Percentiles rank a stretch among this genome's conserved stretches.
These are phyloP conservation scores for Wickerhamiella alocasiicola DNA, from an alignment of 805 yeast genomes.

Conservation along the genomic window DNA sequence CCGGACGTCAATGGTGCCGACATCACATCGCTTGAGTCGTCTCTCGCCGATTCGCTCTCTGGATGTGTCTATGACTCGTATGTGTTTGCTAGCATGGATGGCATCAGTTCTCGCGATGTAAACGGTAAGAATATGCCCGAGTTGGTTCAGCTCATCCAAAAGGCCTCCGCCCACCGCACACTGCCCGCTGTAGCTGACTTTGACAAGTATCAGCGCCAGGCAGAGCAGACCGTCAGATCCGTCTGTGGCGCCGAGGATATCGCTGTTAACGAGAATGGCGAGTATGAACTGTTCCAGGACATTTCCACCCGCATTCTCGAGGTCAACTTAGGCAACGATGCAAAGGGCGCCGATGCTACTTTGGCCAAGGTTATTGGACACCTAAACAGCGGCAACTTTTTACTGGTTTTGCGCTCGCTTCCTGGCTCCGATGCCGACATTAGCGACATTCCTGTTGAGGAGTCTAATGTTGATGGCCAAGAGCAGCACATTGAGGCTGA, in stretches of 20 bases:
- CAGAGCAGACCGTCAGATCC: slow-evolving; percentile 20
- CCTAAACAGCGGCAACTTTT: slow-evolving; percentile 26
- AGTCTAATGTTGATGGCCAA: slow-evolving; percentile 9
- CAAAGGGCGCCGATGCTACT: slow-evolving; percentile 19
- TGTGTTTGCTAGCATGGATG: slow-evolving; percentile 43
- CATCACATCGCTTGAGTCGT: slow-evolving; percentile 15
- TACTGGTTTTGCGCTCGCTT: slow-evolving; percentile 27
- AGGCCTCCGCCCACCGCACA: slow-evolving; percentile 15
- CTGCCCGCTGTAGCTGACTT: slow-evolving; percentile 12
- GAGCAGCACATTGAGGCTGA: slow-evolving; percentile 11
- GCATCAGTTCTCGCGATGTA: slow-evolving; percentile 35
- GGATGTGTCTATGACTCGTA: slow-evolving; percentile 45
- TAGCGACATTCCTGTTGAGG: slow-evolving; percentile 6
- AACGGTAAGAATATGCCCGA: slow-evolving; percentile 23
- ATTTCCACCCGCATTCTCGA: slow-evolving; percentile 48
- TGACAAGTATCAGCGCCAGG: slow-evolving; percentile 9
- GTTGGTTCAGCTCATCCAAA: slow-evolving; percentile 18
- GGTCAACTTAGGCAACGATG: slow-evolving; percentile 33
- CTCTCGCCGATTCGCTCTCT: slow-evolving; percentile 14
- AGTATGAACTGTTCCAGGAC: slow-evolving; percentile 47
- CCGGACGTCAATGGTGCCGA: slow-evolving; percentile 11
- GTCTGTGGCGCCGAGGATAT: slow-evolving; percentile 43
- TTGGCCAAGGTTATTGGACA: slow-evolving; percentile 23
- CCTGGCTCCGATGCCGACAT: background rate
- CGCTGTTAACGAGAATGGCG: slow-evolving; percentile 32